Conservation (phyloP, 805 yeast genomes). For the Teunomyces atbi region DNA sequence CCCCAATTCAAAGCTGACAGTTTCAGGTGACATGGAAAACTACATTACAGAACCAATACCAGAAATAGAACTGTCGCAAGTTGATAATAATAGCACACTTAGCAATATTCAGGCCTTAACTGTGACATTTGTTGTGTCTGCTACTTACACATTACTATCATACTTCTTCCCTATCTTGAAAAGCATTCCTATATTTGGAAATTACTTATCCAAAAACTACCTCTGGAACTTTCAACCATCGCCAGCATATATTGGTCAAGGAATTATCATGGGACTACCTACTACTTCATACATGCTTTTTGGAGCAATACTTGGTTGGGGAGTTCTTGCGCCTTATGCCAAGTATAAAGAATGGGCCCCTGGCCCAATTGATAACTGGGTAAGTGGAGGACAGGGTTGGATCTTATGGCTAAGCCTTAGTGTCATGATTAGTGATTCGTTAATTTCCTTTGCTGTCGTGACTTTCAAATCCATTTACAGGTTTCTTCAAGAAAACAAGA, state of each 20-base stretch:
- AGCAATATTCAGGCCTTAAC: slow-evolving; percentile 61
- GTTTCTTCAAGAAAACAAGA: slow-evolving; percentile 3
- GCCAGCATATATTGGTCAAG: slow-evolving; percentile 97
- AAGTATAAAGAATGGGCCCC: slow-evolving; percentile 78
- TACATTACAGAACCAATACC: slow-evolving; percentile 1
- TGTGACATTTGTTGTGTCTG: slow-evolving; percentile 64
- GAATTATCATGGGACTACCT: slow-evolving; percentile 93
- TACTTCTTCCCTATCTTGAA: slow-evolving; percentile 72
- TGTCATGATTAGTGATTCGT: slow-evolving; percentile 90
- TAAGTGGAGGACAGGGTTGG: slow-evolving; percentile 95
- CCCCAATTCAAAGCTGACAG: neutral
- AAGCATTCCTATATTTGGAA: slow-evolving; percentile 75
- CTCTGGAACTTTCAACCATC: slow-evolving; percentile 92
- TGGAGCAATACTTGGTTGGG: slow-evolving; percentile 94
- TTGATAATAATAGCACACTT: slow-evolving; percentile 10
- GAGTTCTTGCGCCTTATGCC: slow-evolving; percentile 78
- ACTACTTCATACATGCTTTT: slow-evolving; percentile 88
- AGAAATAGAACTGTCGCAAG: neutral
- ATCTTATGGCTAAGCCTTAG: slow-evolving; percentile 90
- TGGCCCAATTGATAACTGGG: slow-evolving; percentile 90
- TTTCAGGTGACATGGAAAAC: slow-evolving; percentile 7
- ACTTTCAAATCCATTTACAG: slow-evolving; percentile 41
- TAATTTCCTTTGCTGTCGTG: slow-evolving; percentile 72
- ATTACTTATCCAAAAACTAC: slow-evolving; percentile 54
- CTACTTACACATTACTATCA: slow-evolving; percentile 67